These are phyloP conservation scores for Aquilaria yunnanensis DNA, from an alignment of 345 rosid species.

Conservation along the genomic window DNA sequence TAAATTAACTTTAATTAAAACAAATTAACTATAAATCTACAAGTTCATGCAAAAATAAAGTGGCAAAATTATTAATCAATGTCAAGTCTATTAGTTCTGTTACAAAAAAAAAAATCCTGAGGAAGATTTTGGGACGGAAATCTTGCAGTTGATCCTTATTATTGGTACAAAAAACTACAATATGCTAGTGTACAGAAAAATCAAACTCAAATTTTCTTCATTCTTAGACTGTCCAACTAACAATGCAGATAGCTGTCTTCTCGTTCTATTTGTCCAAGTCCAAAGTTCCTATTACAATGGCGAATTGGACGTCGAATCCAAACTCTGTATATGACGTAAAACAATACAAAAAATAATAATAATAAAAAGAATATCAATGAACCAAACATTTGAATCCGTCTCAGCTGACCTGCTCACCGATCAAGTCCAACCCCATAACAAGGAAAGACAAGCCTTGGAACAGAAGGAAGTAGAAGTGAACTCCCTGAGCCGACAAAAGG, in stretches of 20 bases:
- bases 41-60: too few relatives aligned
- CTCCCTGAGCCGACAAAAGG: slow-evolving; percentile 74
- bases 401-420: slow-evolving; percentile 78
- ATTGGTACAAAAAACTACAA: slow-evolving; percentile 10
- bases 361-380: background rate
- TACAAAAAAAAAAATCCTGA: background rate
- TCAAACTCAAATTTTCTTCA: slow-evolving; percentile 2
- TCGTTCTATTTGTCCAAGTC: slow-evolving; percentile 1
- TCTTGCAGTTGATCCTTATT: slow-evolving; percentile 1
- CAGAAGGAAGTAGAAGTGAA: slow-evolving; percentile 87
- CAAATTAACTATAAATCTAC: too few relatives aligned
- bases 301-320: slow-evolving; percentile 6
- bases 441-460: slow-evolving; percentile 86
- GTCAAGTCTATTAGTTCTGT: too few relatives aligned
- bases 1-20: too few relatives aligned
- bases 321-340: slow-evolving; percentile 10
- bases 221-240: slow-evolving; percentile 7
- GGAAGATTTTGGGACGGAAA: background rate
- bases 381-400: background rate
- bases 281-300: slow-evolving; percentile 1
- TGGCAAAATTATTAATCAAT: too few relatives aligned
- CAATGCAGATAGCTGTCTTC: slow-evolving; percentile 7
- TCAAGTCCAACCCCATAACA: slow-evolving; percentile 83
- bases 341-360: background rate
- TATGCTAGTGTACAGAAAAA: slow-evolving; percentile 13